A percentile compares a stretch with the other conserved stretches of the same genome.
Conservation (phyloP, 805 yeast species). For the Metschnikowia cubensis region DNA sequence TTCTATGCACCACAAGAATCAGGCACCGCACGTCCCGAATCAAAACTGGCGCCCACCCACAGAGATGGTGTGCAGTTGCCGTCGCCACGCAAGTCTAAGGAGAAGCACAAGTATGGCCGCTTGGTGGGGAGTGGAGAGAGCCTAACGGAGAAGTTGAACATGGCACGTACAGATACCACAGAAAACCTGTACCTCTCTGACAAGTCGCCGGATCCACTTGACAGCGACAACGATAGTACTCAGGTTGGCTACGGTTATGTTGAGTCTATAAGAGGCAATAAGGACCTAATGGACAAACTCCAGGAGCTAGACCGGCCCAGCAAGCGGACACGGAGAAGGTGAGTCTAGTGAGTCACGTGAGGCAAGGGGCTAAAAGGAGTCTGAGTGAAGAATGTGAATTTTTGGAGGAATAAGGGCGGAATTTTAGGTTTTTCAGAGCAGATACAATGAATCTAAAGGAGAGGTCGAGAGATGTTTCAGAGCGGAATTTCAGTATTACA, state of each 20-base stretch:
- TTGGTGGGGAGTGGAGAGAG: slow-evolving; percentile 34
- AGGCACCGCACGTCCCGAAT: not conserved
- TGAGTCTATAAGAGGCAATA: slow-evolving; percentile 9
- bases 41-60: slow-evolving; percentile 6
- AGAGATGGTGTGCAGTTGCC: slow-evolving; percentile 37
- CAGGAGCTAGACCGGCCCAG: slow-evolving; percentile 12
- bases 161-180: slow-evolving; percentile 7
- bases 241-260: slow-evolving; percentile 19
- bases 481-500: too few species aligned
- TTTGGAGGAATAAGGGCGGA: too few species aligned
- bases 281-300: slow-evolving; percentile 15
- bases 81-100: slow-evolving; percentile 48
- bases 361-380: too few species aligned
- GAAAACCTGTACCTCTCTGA: slow-evolving; percentile 1
- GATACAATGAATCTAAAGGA: too few species aligned
- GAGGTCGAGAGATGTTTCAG: too few species aligned
- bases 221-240: slow-evolving; percentile 11
- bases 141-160: slow-evolving; percentile 13
- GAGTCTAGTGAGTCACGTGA: not conserved
- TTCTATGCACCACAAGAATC: slow-evolving; percentile 43
- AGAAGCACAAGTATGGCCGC: slow-evolving; percentile 44
- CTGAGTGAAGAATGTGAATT: too few species aligned
- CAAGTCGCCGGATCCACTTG: slow-evolving; percentile 6
- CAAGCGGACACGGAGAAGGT: slow-evolving; percentile 7
- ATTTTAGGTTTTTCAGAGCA: too few species aligned